Evolutionary conservation across 2,329 filamentous ascomycete species (phyloP), one percentile per base, ranked within the genome.

Genomic region (Aspergillus arachidicola): DNA sequence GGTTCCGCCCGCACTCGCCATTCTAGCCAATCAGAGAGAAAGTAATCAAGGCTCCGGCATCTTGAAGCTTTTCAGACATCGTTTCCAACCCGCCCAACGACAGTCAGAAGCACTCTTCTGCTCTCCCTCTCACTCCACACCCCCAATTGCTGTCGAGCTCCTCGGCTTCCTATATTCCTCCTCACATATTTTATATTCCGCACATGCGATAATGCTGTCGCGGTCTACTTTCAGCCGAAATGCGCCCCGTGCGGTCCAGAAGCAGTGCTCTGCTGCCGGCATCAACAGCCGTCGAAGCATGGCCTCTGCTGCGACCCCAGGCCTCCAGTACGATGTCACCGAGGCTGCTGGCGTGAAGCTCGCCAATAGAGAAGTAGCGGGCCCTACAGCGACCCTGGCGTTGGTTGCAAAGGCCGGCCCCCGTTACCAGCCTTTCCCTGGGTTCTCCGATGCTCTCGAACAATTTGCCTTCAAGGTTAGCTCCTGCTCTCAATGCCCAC

Each of bases 381-480:
- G 93, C 68, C 92, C 93, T 70, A 96, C 94, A 66, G 93, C 94
- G 66, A 96, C 93, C 76, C 86, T 99, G 70, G 93, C 94, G 61
- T 82, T 99, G 69, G 92, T 99, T 78, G 89, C 94, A 71, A 97
- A 96, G 86, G 95, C 93, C 68, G 95, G 95, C 75, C 96, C 94
- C 68, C 87, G 95, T 80, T 98, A 94, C 82, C 90, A 99, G 85
- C 87, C 92, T 68, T 86, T 91, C 71, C 95, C 95, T 67, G 95
- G 95, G 69, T 86, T 97, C 80, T 91, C 94, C 68, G 91, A 94
- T 76, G 94, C 91, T 63, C 87, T 99, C 70, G 91, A 95, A 84
- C 91, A 93, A 80, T 99, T 96, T 84, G 94, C 96, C 69, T 99
- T 97, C 89, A 96, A 96, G 92, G 95, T 93, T 79, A 73, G 81